Base-by-base conservation (phyloP, 1,284 basidiomycete genomes). In the Pseudozyma tsukubaensis region DNA sequence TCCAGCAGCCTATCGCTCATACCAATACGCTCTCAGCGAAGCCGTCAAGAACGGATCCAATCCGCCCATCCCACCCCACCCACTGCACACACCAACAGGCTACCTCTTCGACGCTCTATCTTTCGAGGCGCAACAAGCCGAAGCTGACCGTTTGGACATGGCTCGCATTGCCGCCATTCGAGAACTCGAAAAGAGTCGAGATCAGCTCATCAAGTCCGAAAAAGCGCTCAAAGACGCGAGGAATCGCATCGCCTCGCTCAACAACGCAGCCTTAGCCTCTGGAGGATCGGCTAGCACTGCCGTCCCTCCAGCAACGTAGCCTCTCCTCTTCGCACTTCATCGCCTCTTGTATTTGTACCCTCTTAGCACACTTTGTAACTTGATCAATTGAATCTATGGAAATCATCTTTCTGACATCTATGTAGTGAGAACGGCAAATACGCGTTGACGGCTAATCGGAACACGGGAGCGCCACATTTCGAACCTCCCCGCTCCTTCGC, bases 51-150 rank as follows among this genome's bases (percentile, higher is more conserved):
- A 50, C 39, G 49, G 45, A 18, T 3, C 36, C 36, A 0, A 40
- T 21, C 35, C 49, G 42, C 62, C 49, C 3, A 50, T 59, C 19
- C 79, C 68, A 11, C 79, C 79, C 29, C 79, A 84, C 50, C 80
- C 78, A 8, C 73, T 83, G 13, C 79, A 84, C 56, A 77, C 77
- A 6, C 78, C 80, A 8, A 77, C 79, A 3, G 82, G 81, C 14
- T 80, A 81, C 14, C 59, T 81, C 9, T 67, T 82, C 32, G 75
- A 82, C 29, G 87, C 97, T 93, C 80, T 91, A 88, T 50, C 86
- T 86, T 57, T 88, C 89, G 71, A 94, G 94, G 92, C 93, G 92
- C 86, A 91, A 89, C 83, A 92, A 92, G 59, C 70, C 14, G 96
- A 98, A 83, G 88, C 88, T 3, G 91, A 92, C 39, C 86, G 92